Evolutionary conservation across 768 basidiomycete genomes (phyloP).

Genomic region (Tremella yokohamensis): DNA sequence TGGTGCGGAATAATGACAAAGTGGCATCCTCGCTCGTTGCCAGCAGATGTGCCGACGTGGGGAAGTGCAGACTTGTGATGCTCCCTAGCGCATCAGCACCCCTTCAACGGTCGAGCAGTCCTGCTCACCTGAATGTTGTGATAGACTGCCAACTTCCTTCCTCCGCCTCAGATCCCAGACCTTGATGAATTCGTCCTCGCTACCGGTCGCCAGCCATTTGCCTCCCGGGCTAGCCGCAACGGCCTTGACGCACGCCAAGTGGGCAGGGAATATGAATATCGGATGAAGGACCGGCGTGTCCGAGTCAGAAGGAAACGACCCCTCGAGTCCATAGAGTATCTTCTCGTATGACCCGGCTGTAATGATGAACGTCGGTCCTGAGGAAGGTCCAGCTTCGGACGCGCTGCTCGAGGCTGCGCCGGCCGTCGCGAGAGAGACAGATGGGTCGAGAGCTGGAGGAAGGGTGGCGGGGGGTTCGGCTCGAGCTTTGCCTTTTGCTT

Average conservation of each 20-base stretch:
- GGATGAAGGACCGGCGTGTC: constrained; percentile 56
- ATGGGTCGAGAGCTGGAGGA: neutral
- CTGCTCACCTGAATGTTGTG: constrained; percentile 82
- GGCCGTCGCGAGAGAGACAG: neutral
- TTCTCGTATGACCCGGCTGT: constrained; percentile 95
- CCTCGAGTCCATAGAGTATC: constrained; percentile 83
- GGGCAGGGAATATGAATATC: constrained; percentile 94
- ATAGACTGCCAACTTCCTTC: constrained; percentile 90
- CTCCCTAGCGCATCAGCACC: constrained; percentile 60
- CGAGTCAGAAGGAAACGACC: constrained; percentile 52
- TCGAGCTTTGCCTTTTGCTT: constrained; percentile 33
- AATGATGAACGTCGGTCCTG: constrained; percentile 65
- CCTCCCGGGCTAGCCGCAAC: constrained; percentile 88
- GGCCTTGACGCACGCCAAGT: constrained; percentile 86
- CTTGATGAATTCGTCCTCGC: constrained; percentile 93
- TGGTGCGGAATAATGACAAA: constrained; percentile 80
- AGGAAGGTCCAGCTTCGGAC: neutral
- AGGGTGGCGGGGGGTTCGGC: constrained; percentile 12
- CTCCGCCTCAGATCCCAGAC: constrained; percentile 89
- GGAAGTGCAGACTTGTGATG: constrained; percentile 81
- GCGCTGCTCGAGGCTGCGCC: neutral
- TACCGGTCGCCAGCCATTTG: constrained; percentile 94
- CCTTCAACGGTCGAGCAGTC: neutral
- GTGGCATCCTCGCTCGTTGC: constrained; percentile 92
- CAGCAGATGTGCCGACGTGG: constrained; percentile 81